These are phyloP conservation scores for Cordyceps militaris DNA, from an alignment of 2,329 filamentous ascomycete species.

Conservation along the genomic window DNA sequence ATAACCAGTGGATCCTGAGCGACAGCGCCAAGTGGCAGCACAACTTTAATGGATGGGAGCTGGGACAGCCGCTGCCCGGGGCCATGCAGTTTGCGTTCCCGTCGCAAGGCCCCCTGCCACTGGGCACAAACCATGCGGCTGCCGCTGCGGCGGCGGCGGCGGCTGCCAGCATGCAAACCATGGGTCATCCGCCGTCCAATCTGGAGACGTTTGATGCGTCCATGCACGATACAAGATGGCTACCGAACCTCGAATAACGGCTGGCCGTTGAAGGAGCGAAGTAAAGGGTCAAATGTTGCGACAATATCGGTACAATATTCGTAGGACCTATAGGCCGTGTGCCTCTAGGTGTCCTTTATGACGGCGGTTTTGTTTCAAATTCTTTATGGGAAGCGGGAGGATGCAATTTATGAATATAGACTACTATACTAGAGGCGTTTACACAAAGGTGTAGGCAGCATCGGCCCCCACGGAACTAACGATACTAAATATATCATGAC, in stretches of 20 bases:
- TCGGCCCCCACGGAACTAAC: not conserved
- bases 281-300: not conserved
- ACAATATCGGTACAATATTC: not conserved
- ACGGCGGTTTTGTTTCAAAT: no score
- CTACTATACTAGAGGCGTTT: no score
- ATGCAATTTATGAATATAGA: no score
- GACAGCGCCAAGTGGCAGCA: constrained; percentile 53
- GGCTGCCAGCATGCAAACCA: constrained; percentile 7
- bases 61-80: constrained; percentile 24
- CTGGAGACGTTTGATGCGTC: constrained; percentile 29
- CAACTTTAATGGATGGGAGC: constrained; percentile 48
- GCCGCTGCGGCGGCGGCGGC: not conserved
- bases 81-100: constrained; percentile 26
- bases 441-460: no score
- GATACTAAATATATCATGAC: not conserved
- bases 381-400: no score
- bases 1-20: constrained; percentile 50
- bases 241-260: constrained; percentile 29
- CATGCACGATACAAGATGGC: constrained; percentile 27
- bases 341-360: no score
- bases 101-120: constrained; percentile 6
- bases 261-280: not conserved
- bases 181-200: constrained; percentile 19
- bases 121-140: not conserved
- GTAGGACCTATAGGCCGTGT: no score